phyloP scores from a whole-genome alignment of 768 basidiomycete species.

The Fistulinella prunicolor region DNA sequence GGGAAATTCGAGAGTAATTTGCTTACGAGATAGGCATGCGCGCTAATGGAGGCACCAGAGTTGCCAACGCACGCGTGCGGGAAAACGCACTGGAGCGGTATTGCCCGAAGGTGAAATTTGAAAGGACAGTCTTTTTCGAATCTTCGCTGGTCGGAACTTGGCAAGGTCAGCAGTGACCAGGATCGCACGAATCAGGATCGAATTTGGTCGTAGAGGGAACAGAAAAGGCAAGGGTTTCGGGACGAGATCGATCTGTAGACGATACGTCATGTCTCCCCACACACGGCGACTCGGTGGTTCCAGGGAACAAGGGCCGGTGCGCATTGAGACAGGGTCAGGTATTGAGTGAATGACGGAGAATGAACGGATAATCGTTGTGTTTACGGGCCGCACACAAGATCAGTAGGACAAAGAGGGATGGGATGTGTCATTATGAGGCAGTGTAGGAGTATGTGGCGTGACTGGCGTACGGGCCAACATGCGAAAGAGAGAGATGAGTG shows the following conservation, averaged over 20 bases:
- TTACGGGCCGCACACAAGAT: conserved; percentile 6
- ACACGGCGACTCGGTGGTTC: conserved; percentile 16
- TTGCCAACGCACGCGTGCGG: conserved; percentile 17
- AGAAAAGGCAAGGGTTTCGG: conserved; percentile 9
- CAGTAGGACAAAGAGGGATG: neutral
- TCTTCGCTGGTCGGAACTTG: conserved; percentile 13
- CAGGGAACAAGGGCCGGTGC: conserved; percentile 4
- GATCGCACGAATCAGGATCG: conserved; percentile 10
- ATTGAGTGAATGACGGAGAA: conserved; percentile 6
- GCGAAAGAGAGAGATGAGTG: conserved; percentile 13
- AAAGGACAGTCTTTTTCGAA: conserved; percentile 6
- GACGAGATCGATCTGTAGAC: conserved; percentile 5
- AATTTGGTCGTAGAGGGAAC: conserved; percentile 2
- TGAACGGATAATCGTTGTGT: neutral
- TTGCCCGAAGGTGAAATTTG: conserved; percentile 10
- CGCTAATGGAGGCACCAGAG: conserved; percentile 12
- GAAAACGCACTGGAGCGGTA: conserved; percentile 12
- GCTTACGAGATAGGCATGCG: conserved; percentile 14
- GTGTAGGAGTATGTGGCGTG: conserved; percentile 13
- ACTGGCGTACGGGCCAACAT: conserved; percentile 16
- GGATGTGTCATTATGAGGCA: conserved; percentile 23
- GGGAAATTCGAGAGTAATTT: conserved; percentile 14
- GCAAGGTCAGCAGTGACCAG: neutral
- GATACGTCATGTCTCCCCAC: conserved; percentile 25
- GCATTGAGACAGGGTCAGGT: conserved; percentile 16